Conservation (phyloP, 2,329 filamentous ascomycete genomes). For the Akanthomyces lecanii region DNA sequence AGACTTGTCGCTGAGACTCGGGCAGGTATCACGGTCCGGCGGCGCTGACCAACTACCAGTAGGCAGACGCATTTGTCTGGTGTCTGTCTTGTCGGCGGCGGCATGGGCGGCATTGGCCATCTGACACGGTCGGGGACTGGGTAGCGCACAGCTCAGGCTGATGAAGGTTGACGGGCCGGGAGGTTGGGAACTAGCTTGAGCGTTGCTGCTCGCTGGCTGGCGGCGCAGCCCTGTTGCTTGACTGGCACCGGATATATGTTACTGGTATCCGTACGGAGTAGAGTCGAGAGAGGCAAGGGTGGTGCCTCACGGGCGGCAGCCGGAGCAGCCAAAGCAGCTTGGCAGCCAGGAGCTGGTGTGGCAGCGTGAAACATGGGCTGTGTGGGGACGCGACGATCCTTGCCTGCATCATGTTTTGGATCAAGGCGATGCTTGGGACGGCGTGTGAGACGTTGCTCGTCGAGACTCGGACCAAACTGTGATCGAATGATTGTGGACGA, state of each 20-base stretch:
- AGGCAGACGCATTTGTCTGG: background rate
- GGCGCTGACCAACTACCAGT: background rate
- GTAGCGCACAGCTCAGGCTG: background rate
- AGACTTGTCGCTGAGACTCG: background rate
- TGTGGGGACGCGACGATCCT: slow-evolving; percentile 11
- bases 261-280: too few species aligned
- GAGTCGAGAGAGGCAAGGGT: background rate
- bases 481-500: background rate
- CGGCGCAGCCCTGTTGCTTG: background rate
- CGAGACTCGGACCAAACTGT: background rate
- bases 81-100: background rate
- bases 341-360: slow-evolving; percentile 1
- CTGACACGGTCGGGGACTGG: background rate
- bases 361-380: slow-evolving; percentile 13
- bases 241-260: too few species aligned
- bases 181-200: background rate
- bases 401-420: slow-evolving; percentile 14
- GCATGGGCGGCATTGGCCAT: background rate
- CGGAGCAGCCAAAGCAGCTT: background rate
- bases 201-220: background rate
- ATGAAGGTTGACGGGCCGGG: background rate
- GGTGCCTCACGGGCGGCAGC: slow-evolving; percentile 1
- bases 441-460: background rate
- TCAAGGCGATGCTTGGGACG: background rate
- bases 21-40: background rate